These are phyloP conservation scores for Turnera subulata DNA, from an alignment of 345 rosid genomes.

Conservation along the genomic window DNA sequence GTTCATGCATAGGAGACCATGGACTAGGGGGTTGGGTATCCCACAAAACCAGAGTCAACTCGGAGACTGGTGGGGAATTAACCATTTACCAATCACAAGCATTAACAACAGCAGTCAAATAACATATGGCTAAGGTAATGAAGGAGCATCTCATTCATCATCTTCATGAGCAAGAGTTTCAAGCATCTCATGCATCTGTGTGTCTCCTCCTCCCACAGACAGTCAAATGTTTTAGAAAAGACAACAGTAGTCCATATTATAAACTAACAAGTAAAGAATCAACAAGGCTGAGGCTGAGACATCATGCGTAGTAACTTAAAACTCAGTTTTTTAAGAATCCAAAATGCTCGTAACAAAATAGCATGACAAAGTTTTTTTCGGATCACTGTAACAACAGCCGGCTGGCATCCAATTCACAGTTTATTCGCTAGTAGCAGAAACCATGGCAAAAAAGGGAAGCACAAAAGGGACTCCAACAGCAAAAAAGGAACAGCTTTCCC, in stretches of 20 bases:
- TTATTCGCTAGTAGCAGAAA: constrained; percentile 8
- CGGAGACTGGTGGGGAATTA: no score
- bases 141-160: background rate
- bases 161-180: background rate
- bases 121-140: background rate
- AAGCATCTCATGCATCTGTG: no score
- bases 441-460: background rate
- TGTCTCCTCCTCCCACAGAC: background rate
- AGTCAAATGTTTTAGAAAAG: no score
- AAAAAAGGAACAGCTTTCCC: background rate
- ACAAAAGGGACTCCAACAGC: constrained; percentile 1
- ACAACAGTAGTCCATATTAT: background rate
- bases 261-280: background rate
- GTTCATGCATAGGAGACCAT: no score
- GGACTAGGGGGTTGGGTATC: no score
- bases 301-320: no score
- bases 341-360: background rate
- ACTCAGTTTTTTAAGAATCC: background rate
- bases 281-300: no score
- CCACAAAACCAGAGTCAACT: no score
- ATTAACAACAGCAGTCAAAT: no score
- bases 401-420: background rate
- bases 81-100: no score
- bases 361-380: background rate
- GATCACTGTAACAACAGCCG: constrained; percentile 2